Evolutionary conservation across 345 rosid species (phyloP).

Genomic region (Hibiscus syriacus): DNA sequence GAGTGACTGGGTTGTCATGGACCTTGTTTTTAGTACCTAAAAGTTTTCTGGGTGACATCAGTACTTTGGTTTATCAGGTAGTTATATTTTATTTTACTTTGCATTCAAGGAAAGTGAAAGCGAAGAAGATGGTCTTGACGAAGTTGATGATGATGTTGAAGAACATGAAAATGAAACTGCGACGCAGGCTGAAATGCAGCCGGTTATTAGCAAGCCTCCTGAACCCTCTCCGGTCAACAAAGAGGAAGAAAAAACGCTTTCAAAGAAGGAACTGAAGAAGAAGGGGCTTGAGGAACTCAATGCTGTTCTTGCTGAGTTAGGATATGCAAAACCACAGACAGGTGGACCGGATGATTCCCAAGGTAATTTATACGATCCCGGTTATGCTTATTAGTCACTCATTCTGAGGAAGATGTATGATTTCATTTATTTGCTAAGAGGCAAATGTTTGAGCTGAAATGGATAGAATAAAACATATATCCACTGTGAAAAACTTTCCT

Average conservation of each 20-base stretch:
- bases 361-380: constrained; percentile 19
- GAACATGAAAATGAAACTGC: constrained; percentile 38
- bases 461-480: background rate
- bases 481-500: background rate
- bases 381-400: background rate
- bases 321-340: constrained; percentile 21
- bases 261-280: constrained; percentile 55
- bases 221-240: constrained; percentile 23
- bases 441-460: background rate
- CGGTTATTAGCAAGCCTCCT: constrained; percentile 21
- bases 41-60: background rate
- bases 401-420: background rate
- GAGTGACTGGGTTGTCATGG: no score
- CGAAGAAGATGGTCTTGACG: constrained; percentile 42
- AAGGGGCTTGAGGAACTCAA: constrained; percentile 60
- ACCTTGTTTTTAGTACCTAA: background rate
- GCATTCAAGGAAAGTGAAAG: constrained; percentile 41
- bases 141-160: constrained; percentile 39
- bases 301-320: constrained; percentile 53
- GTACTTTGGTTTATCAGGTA: background rate
- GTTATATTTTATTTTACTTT: background rate
- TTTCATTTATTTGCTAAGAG: background rate
- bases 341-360: constrained; percentile 27
- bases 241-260: constrained; percentile 49
- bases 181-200: constrained; percentile 17